Evolutionary conservation across 208 protist species (phyloP).

Genomic region (Leishmania major): DNA sequence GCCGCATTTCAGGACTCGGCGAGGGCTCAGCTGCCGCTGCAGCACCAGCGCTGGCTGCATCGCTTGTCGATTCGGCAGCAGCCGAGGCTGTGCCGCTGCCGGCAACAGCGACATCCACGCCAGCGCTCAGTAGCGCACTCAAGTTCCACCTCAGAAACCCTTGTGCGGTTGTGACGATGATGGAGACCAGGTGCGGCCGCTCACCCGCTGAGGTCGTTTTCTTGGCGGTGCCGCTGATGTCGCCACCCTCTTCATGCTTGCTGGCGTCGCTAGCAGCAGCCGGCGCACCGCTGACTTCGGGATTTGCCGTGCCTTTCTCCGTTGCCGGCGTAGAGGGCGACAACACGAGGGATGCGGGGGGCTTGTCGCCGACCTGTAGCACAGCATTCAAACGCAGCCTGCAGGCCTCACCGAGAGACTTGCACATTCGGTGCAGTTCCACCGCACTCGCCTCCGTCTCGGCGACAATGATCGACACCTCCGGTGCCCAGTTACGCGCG

Average conservation of each 20-base stretch:
- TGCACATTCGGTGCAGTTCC: conserved; percentile 27
- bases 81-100: background rate
- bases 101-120: conserved; percentile 16
- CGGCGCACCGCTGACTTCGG: background rate
- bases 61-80: too few relatives aligned
- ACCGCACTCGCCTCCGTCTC: conserved; percentile 33
- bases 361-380: conserved; percentile 1
- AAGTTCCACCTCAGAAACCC: conserved; percentile 33
- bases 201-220: background rate
- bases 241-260: background rate
- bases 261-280: conserved; percentile 4
- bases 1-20: background rate
- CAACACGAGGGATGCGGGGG: conserved; percentile 22
- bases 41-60: background rate
- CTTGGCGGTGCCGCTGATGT: background rate
- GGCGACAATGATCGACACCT: conserved; percentile 44
- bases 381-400: conserved; percentile 2
- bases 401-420: conserved; percentile 16
- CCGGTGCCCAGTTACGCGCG: conserved; percentile 27
- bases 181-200: conserved; percentile 17
- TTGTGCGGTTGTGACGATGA: conserved; percentile 33
- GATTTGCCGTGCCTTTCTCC: background rate
- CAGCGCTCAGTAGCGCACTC: conserved; percentile 21
- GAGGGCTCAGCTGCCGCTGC: background rate
- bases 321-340: background rate